A percentile compares a stretch with the other conserved stretches of the same genome.
These are phyloP conservation scores for Ogataea zsoltii DNA, from an alignment of 805 yeast genomes.

Conservation along the genomic window DNA sequence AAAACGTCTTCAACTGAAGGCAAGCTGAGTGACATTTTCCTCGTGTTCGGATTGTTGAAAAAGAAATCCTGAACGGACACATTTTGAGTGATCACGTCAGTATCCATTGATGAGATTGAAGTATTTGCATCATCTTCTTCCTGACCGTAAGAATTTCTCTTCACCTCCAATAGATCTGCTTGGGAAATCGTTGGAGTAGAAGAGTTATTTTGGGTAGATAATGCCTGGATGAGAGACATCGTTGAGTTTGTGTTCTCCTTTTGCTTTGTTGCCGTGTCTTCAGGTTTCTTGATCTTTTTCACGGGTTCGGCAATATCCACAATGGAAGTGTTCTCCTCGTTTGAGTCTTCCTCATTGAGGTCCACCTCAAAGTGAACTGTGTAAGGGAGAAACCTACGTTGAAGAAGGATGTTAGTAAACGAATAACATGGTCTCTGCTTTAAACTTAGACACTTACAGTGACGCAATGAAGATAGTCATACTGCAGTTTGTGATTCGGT, in stretches of 20 bases:
- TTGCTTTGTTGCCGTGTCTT: slow-evolving; percentile 7
- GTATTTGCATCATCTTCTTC: slow-evolving; percentile 19
- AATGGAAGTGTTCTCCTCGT: slow-evolving; percentile 17
- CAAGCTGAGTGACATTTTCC: slow-evolving; percentile 15
- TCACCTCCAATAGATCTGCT: slow-evolving; percentile 7
- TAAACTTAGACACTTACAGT: slow-evolving; percentile 45
- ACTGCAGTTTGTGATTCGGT: neutral
- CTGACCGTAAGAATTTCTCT: slow-evolving; percentile 7
- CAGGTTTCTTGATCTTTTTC: slow-evolving; percentile 9
- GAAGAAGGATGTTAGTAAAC: neutral
- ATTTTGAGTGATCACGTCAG: slow-evolving; percentile 15
- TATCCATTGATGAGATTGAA: slow-evolving; percentile 15
- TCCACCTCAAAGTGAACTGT: slow-evolving; percentile 67
- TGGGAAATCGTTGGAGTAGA: slow-evolving; percentile 12
- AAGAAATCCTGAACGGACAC: slow-evolving; percentile 59
- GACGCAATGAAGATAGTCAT: slow-evolving; percentile 76
- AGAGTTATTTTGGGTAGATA: slow-evolving; percentile 16
- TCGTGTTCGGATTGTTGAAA: slow-evolving; percentile 35
- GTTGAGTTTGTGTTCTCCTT: slow-evolving; percentile 18
- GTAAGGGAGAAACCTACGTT: slow-evolving; percentile 61
- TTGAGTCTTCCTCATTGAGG: slow-evolving; percentile 9
- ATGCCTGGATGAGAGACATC: slow-evolving; percentile 28
- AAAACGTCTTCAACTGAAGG: slow-evolving; percentile 15
- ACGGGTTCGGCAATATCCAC: slow-evolving; percentile 32
- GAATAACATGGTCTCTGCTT: slow-evolving; percentile 3